A percentile compares a stretch with the other conserved stretches of the same genome.
phyloP scores from a whole-genome alignment of 148 eudicot species.

The Arctostaphylos glauca region DNA sequence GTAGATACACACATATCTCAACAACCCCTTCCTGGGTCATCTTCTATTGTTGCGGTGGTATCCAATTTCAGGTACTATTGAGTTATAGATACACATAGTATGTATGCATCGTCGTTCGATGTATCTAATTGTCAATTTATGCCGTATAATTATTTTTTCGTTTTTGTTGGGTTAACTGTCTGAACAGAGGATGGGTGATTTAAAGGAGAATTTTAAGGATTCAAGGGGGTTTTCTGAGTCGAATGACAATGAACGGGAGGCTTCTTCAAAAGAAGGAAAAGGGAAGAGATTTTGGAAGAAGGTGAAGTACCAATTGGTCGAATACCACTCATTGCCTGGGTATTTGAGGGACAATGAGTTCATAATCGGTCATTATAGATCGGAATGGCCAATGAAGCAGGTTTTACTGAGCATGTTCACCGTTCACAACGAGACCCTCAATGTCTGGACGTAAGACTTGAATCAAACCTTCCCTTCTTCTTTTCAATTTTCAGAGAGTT shows the following conservation, averaged over 20 bases:
- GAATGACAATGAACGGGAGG: background rate
- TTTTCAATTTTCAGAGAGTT: background rate
- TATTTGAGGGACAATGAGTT: constrained; percentile 88
- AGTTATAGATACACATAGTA: background rate
- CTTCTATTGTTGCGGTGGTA: background rate
- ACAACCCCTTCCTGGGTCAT: constrained; percentile 8
- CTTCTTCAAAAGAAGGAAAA: constrained; percentile 38
- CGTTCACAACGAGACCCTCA: constrained; percentile 89
- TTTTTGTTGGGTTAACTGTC: too few relatives aligned
- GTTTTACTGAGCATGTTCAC: constrained; percentile 67
- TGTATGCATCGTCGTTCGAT: background rate
- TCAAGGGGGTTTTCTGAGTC: background rate
- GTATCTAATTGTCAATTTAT: background rate
- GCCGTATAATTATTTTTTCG: background rate
- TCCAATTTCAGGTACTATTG: constrained; percentile 3
- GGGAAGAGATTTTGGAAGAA: constrained; percentile 81
- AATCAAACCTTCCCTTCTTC: background rate
- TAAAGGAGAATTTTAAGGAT: background rate
- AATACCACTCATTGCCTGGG: constrained; percentile 71
- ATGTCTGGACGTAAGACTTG: constrained; percentile 89
- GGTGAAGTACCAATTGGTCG: constrained; percentile 80
- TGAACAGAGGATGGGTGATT: constrained; percentile 21
- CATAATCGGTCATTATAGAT: constrained; percentile 69
- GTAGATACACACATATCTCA: background rate
- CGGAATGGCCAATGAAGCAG: constrained; percentile 87